Evolutionary conservation across 805 yeast genomes (phyloP).

Genomic region (Wickerhamiella domercqiae): DNA sequence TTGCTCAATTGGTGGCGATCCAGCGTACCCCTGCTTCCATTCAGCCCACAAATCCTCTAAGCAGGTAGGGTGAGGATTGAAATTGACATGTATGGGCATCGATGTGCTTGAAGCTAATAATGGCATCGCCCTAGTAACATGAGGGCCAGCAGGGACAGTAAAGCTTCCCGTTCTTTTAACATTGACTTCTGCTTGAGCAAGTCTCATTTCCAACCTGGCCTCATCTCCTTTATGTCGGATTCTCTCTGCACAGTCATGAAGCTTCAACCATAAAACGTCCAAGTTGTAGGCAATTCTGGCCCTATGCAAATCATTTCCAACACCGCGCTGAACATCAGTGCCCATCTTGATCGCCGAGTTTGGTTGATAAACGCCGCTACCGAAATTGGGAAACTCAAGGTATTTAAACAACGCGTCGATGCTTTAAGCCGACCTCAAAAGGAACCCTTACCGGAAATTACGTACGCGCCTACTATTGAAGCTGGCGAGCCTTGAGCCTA

Average conservation of each 20-base stretch:
- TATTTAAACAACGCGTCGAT: no score
- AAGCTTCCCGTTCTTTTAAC: background rate
- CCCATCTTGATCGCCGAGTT: no score
- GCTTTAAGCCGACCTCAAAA: no score
- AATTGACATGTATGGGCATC: background rate
- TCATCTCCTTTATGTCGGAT: background rate
- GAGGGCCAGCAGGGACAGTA: no score
- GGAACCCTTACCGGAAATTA: no score
- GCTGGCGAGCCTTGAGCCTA: no score
- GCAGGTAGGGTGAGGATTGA: background rate
- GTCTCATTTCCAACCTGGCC: background rate
- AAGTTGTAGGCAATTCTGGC: background rate
- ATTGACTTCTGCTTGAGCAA: background rate
- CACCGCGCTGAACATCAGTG: no score
- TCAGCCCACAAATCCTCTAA: conserved; percentile 1
- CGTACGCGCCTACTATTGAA: no score
- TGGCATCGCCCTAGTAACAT: background rate
- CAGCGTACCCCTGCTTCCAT: conserved; percentile 6
- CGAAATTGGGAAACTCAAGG: no score
- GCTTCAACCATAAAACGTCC: background rate
- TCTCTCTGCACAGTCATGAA: conserved; percentile 1
- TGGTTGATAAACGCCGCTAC: no score
- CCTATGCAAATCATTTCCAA: no score
- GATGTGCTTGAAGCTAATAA: background rate
- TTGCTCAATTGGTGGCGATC: conserved; percentile 5